phyloP scores from a whole-genome alignment of 1,139 yeast species.

The Yamadazyma conglobata region DNA sequence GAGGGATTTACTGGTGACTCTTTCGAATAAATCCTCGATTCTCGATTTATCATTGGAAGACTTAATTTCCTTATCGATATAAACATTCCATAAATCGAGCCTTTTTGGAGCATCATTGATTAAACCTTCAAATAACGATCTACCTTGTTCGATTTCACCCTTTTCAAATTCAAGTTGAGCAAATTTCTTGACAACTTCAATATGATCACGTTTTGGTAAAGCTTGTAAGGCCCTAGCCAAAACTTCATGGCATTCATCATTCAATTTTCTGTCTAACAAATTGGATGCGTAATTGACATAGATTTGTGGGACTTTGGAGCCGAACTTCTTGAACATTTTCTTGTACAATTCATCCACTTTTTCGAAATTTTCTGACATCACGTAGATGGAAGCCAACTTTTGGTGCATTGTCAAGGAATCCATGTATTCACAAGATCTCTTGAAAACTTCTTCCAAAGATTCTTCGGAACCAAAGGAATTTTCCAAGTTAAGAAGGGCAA shows the following conservation, averaged over 20 bases:
- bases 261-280: slow-evolving; percentile 56
- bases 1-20: slow-evolving; percentile 66
- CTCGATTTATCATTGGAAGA: slow-evolving; percentile 54
- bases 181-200: slow-evolving; percentile 80
- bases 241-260: slow-evolving; percentile 63
- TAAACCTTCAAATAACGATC: slow-evolving; percentile 91
- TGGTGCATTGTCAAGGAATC: slow-evolving; percentile 80
- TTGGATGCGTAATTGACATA: slow-evolving; percentile 82
- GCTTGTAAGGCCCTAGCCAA: slow-evolving; percentile 70
- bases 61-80: slow-evolving; percentile 89
- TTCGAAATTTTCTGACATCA: slow-evolving; percentile 65
- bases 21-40: slow-evolving; percentile 77
- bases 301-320: slow-evolving; percentile 54
- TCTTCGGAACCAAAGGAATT: slow-evolving; percentile 89
- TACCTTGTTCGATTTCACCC: slow-evolving; percentile 92
- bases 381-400: slow-evolving; percentile 71
- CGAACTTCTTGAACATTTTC: slow-evolving; percentile 75
- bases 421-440: slow-evolving; percentile 85
- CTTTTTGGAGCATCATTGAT: slow-evolving; percentile 88
- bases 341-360: slow-evolving; percentile 70
- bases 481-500: slow-evolving; percentile 90
- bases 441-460: slow-evolving; percentile 73
- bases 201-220: slow-evolving; percentile 72
- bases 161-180: slow-evolving; percentile 83
- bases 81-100: slow-evolving; percentile 91